These are phyloP conservation scores for Russula compacta DNA, from an alignment of 768 basidiomycete species.

Conservation along the genomic window DNA sequence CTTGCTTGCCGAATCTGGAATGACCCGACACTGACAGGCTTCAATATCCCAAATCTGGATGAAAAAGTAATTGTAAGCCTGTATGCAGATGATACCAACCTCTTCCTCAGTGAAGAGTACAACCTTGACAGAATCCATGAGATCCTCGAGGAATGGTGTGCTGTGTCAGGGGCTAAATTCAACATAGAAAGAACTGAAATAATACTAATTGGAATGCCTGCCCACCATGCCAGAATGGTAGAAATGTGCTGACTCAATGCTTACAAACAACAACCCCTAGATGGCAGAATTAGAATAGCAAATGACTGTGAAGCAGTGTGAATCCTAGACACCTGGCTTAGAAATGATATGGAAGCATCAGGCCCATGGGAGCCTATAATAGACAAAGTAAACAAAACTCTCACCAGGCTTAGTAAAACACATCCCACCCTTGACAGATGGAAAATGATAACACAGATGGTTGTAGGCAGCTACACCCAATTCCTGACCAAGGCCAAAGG, in stretches of 20 bases:
- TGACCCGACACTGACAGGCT: background rate
- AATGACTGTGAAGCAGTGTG: background rate
- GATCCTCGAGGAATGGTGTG: constrained; percentile 34
- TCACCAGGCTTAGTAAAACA: constrained; percentile 9
- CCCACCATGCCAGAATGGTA: background rate
- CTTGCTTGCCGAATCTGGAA: background rate
- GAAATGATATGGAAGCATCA: background rate
- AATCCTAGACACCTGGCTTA: background rate
- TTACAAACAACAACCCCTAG: rapidly evolving
- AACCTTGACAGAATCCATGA: constrained; percentile 20
- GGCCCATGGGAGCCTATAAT: background rate
- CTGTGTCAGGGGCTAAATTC: constrained; percentile 6
- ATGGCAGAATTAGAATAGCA: background rate
- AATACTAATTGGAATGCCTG: constrained; percentile 27
- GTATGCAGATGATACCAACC: background rate
- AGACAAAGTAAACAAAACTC: constrained; percentile 18
- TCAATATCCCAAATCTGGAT: background rate
- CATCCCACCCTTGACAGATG: constrained; percentile 20
- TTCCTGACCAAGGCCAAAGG: constrained; percentile 27
- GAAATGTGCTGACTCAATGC: background rate
- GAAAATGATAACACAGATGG: constrained; percentile 20
- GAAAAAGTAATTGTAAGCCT: background rate
- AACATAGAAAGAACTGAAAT: constrained; percentile 34
- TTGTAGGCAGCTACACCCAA: constrained; percentile 21
- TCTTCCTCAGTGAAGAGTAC: constrained; percentile 27